Conservation (phyloP, 352 stramenopile genomes). For the Thalassiosira hispida region DNA sequence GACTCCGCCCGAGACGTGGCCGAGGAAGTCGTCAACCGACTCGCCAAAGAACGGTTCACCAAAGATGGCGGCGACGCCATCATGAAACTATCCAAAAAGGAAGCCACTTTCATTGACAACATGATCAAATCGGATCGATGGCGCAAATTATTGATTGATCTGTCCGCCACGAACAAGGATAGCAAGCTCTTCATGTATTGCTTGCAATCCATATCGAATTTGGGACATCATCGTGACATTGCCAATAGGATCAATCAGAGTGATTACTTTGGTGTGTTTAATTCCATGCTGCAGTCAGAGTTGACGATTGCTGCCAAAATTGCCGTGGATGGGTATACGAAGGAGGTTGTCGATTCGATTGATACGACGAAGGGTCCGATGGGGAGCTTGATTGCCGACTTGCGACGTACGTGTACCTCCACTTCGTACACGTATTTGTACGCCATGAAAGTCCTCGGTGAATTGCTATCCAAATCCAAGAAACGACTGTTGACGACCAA, state of each 20-base stretch:
- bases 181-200: constrained; percentile 80
- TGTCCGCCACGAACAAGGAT: constrained; percentile 69
- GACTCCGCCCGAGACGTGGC: constrained; percentile 66
- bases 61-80: constrained; percentile 71
- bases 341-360: constrained; percentile 53
- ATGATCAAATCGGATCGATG: constrained; percentile 81
- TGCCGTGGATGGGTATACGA: constrained; percentile 59
- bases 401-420: constrained; percentile 75
- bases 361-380: constrained; percentile 47
- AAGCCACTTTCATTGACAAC: constrained; percentile 75
- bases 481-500: constrained; percentile 27
- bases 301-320: constrained; percentile 65
- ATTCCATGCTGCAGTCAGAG: constrained; percentile 76
- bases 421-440: constrained; percentile 83
- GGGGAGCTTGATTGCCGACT: constrained; percentile 67
- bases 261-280: constrained; percentile 83
- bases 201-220: constrained; percentile 74
- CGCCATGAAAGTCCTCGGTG: constrained; percentile 58
- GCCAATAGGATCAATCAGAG: constrained; percentile 80
- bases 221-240: constrained; percentile 81
- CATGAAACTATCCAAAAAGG: constrained; percentile 64
- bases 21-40: constrained; percentile 67
- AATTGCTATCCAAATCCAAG: constrained; percentile 38
- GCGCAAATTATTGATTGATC: constrained; percentile 80
- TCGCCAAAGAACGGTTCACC: constrained; percentile 78